Evolutionary conservation across 2,329 filamentous ascomycete species (phyloP).

Genomic region (Colletotrichum horii): DNA sequence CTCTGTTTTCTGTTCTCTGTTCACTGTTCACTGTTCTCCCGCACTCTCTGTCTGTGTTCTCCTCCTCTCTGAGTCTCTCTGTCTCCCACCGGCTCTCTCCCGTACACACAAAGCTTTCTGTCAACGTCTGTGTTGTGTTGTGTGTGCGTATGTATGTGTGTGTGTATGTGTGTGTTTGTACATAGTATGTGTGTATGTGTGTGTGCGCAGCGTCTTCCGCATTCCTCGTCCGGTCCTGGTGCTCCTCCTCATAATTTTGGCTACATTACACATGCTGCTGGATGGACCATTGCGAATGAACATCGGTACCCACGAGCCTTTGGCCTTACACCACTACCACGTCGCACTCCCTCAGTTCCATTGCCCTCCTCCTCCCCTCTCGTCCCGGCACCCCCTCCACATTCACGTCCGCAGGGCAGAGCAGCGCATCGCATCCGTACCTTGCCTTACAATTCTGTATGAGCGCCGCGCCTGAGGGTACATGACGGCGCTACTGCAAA

Average conservation of each 20-base stretch:
- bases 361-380: neutral
- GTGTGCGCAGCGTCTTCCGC: neutral
- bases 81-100: no score
- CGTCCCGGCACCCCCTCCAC: neutral
- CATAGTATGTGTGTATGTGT: neutral
- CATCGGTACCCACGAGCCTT: neutral
- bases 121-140: neutral
- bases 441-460: neutral
- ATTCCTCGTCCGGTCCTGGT: constrained; percentile 2
- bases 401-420: neutral
- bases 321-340: constrained; percentile 3
- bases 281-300: neutral
- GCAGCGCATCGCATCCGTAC: neutral
- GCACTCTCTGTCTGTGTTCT: neutral
- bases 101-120: neutral
- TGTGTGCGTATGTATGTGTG: neutral
- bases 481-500: neutral
- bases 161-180: neutral
- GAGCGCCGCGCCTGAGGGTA: neutral
- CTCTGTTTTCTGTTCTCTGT: neutral
- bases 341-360: neutral
- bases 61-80: neutral
- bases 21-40: neutral
- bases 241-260: neutral
- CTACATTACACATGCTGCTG: neutral